These are phyloP conservation scores for Solanum paucissectum DNA, from an alignment of 257 asterid genomes.

Conservation along the genomic window DNA sequence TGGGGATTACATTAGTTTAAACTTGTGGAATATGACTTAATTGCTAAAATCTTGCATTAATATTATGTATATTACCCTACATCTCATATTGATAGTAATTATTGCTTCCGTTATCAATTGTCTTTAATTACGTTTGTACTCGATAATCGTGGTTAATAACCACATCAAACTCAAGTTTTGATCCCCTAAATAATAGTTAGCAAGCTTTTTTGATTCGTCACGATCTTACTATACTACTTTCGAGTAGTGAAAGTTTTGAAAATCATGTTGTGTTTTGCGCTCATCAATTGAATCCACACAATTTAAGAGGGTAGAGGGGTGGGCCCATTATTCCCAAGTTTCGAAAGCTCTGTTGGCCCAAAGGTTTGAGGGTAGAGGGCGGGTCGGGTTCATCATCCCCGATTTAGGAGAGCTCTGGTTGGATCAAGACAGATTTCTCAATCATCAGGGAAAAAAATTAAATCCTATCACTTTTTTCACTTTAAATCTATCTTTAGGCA, in stretches of 20 bases:
- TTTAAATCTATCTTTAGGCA: not conserved
- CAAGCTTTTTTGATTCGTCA: not conserved
- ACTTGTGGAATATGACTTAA: not conserved
- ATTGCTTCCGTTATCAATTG: not conserved
- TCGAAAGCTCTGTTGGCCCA: not conserved
- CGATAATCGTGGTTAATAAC: not conserved
- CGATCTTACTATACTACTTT: not conserved
- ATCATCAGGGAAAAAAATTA: not conserved
- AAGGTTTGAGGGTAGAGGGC: not conserved
- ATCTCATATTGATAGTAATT: not conserved
- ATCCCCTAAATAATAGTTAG: not conserved
- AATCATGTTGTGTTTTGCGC: not conserved
- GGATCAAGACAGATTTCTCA: not conserved
- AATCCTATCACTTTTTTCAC: not conserved
- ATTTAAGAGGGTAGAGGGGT: not conserved
- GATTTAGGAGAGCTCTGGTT: not conserved
- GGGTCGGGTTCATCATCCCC: too few species aligned
- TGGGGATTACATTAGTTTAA: not conserved
- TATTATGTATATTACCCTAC: not conserved
- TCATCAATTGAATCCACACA: not conserved
- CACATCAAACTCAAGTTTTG: not conserved
- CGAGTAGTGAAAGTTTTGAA: not conserved
- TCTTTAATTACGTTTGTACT: not conserved
- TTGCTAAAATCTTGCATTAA: not conserved
- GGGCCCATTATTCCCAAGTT: not conserved